Evolutionary conservation across 805 yeast genomes (phyloP).

Genomic region (Saturnispora saitoi): DNA sequence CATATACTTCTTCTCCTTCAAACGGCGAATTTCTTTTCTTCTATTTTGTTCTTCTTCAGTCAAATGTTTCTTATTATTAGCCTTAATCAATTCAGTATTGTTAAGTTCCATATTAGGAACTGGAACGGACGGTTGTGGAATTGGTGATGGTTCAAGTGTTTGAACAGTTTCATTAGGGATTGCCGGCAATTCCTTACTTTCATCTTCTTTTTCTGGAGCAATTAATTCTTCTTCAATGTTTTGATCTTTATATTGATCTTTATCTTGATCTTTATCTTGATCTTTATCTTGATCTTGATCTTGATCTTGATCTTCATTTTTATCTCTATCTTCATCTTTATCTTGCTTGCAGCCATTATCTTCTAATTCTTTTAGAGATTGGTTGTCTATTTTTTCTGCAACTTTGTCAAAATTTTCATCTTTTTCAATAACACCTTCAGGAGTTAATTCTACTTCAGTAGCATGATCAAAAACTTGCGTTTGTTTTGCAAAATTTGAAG

Average conservation of each 20-base stretch:
- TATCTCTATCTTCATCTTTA: no score
- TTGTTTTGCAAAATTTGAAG: neutral
- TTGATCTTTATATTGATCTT: neutral
- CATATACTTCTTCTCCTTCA: conserved; percentile 63
- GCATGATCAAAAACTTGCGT: neutral
- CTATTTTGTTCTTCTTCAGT: conserved; percentile 53
- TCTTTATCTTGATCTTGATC: neutral
- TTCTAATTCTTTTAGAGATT: no score
- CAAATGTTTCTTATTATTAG: conserved; percentile 26
- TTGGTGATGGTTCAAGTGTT: neutral
- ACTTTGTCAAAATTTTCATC: no score
- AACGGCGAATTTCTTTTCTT: conserved; percentile 72
- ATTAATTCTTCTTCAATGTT: neutral
- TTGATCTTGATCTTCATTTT: neutral
- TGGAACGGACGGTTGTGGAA: conserved; percentile 8
- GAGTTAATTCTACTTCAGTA: neutral
- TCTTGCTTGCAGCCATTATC: neutral
- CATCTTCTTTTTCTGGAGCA: neutral
- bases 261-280: no score
- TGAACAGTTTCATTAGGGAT: neutral
- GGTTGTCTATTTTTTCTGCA: no score
- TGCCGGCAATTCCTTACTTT: neutral
- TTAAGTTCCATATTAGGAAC: neutral
- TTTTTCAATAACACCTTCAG: neutral
- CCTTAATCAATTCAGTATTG: neutral